Evolutionary conservation across 768 basidiomycete species (phyloP), one percentile per base, ranked within the genome.

Genomic region (Boletus rubescentipes): DNA sequence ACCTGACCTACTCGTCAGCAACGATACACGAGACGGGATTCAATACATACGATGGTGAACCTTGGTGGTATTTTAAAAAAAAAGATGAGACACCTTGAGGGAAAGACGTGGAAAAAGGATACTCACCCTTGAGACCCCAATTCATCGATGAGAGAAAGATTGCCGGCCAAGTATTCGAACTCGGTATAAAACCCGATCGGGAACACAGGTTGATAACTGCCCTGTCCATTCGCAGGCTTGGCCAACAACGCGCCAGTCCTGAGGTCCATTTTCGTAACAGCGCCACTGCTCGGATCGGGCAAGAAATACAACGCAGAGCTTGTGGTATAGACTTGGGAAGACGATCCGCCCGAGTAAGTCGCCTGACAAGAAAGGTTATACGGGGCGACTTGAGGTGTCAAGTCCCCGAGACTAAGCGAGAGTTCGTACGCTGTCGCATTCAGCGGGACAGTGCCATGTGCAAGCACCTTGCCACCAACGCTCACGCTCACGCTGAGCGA

Each of bases 181-280:
- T 81, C 73, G 10, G 77, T 82, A 60, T 72, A 75, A 56, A 72
- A 75, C 7, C 73, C 73, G 72, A 67, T 67, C 38, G 69, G 83
- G 66, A 65, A 77, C 1, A 87, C 73, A 2, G 80, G 78, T 16
- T 77, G 72, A 60, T 78, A 84, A 14, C 68, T 64, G 9, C 75
- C 75, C 48, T 73, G 68, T 15, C 83, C 81, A 51, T 75, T 74
- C 0, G 79, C 75, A 20, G 79, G 78, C 47, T 76, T 69, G 2
- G 80, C 81, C 32, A 83, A 63, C 41, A 85, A 43, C 0, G 78
- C 80, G 11, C 84, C 83, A 2, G 82, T 84, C 43, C 81, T 72
- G 51, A 79, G 68, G 62, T 85, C 83, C 76, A 83, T 81, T 60
- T 84, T 85, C 1, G 81, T 81, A 11, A 78, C 82, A 12, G 76